These are phyloP conservation scores for Globisporangium emineosum DNA, from an alignment of 352 stramenopile genomes.

Conservation along the genomic window DNA sequence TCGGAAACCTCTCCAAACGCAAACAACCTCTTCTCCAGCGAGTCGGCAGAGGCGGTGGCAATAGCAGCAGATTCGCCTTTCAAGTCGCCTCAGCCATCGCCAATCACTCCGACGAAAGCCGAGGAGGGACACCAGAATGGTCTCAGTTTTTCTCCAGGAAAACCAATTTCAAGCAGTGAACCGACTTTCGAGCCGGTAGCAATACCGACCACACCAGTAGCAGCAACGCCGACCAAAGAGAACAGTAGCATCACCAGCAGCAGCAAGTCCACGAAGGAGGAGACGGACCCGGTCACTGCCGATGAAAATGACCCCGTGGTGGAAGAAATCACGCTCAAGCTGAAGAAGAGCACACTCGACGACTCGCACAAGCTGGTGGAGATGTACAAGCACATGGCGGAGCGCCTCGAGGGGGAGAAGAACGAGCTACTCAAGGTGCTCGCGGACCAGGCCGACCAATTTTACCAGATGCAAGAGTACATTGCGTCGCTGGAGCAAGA, in stretches of 20 bases:
- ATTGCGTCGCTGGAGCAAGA: constrained; percentile 68
- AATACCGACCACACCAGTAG: neutral
- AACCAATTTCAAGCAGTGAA: constrained; percentile 13
- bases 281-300: constrained; percentile 8
- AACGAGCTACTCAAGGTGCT: constrained; percentile 70
- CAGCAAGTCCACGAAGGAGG: neutral
- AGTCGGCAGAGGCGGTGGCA: neutral
- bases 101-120: neutral
- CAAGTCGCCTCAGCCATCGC: neutral
- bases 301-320: constrained; percentile 7
- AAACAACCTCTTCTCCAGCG: constrained; percentile 35
- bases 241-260: neutral
- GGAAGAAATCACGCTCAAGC: constrained; percentile 3
- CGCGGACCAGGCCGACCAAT: constrained; percentile 62
- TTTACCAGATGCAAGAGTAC: constrained; percentile 74
- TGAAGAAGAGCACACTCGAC: constrained; percentile 40
- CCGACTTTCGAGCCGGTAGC: constrained; percentile 26
- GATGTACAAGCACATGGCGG: constrained; percentile 84
- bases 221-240: neutral
- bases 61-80: neutral
- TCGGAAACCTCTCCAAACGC: constrained; percentile 26
- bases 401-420: constrained; percentile 73
- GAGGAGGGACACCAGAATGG: neutral
- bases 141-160: neutral
- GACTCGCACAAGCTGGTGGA: constrained; percentile 63